Conservation (phyloP, 179 eudicot species). For the Patellifolia procumbens region DNA sequence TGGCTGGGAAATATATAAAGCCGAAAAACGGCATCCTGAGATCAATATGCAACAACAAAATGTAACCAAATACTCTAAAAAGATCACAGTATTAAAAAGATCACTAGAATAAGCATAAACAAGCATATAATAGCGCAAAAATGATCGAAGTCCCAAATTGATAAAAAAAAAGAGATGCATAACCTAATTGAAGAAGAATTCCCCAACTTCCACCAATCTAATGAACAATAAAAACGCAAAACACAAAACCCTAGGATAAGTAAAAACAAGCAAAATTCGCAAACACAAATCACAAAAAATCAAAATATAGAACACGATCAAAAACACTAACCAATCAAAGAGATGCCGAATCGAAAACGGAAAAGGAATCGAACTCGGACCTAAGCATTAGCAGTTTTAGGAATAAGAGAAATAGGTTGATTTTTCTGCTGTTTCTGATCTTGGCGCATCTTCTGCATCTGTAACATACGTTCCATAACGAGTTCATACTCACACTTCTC, state of each 20-base stretch:
- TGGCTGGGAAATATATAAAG: no score
- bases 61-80: no score
- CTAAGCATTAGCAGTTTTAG: constrained; percentile 75
- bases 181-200: not conserved
- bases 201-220: not conserved
- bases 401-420: constrained; percentile 58
- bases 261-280: not conserved
- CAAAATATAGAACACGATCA: not conserved
- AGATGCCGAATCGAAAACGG: not conserved
- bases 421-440: constrained; percentile 38
- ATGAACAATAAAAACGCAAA: not conserved
- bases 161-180: not conserved
- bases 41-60: no score
- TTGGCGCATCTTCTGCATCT: constrained; percentile 82
- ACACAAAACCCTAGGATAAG: not conserved
- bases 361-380: not conserved
- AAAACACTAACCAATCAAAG: constrained; percentile 7
- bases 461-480: constrained; percentile 96
- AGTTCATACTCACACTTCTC: constrained; percentile 99
- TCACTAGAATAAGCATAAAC: not conserved
- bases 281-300: not conserved
- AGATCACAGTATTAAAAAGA: no score
- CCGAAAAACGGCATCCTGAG: no score
- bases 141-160: not conserved
- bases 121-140: not conserved